phyloP scores from a whole-genome alignment of 257 asterid genomes.

The Marsdenia floribunda region DNA sequence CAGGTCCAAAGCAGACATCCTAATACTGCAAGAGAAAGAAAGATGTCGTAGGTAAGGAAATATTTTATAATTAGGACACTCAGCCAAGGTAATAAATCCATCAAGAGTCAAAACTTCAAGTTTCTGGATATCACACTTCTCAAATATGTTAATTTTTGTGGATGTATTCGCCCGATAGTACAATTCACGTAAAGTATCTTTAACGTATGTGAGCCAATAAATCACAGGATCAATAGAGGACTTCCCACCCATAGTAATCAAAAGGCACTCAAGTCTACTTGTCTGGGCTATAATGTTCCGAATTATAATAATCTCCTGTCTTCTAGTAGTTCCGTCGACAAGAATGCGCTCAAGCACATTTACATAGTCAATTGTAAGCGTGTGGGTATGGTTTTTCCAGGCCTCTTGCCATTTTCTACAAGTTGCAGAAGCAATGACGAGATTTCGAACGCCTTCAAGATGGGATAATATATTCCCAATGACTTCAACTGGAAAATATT shows the following conservation, averaged over 20 bases:
- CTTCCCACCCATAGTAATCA: constrained; percentile 72
- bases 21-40: constrained; percentile 6
- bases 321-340: constrained; percentile 25
- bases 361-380: constrained; percentile 58
- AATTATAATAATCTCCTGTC: constrained; percentile 71
- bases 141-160: constrained; percentile 74
- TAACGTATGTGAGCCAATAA: constrained; percentile 90
- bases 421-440: constrained; percentile 78
- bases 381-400: constrained; percentile 69
- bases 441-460: constrained; percentile 75
- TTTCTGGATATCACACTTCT: constrained; percentile 78
- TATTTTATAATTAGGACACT: constrained; percentile 61
- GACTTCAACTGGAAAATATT: constrained; percentile 84
- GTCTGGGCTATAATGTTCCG: constrained; percentile 64
- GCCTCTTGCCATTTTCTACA: constrained; percentile 85
- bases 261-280: constrained; percentile 56
- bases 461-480: constrained; percentile 75
- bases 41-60: constrained; percentile 62
- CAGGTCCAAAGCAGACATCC: constrained; percentile 34
- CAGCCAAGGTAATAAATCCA: constrained; percentile 67
- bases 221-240: constrained; percentile 73
- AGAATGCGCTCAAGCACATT: constrained; percentile 70
- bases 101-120: constrained; percentile 72
- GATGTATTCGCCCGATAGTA: constrained; percentile 66
- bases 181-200: constrained; percentile 68